phyloP scores from a whole-genome alignment of 306 rosid species.

The Lathyrus sativus region DNA sequence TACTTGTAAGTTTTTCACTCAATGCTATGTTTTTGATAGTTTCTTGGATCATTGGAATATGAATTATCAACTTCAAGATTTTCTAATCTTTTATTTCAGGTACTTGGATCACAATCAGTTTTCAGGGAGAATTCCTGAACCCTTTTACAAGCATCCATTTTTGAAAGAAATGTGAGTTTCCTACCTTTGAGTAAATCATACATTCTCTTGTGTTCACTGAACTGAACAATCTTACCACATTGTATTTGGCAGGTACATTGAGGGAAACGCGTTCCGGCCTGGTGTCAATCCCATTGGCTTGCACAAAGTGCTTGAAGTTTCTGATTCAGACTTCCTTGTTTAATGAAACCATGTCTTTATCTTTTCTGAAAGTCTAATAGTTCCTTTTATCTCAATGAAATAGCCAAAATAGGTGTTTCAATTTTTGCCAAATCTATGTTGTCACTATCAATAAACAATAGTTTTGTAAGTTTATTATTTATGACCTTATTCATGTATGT shows the following conservation, averaged over 20 bases:
- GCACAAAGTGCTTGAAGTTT: slow-evolving; percentile 91
- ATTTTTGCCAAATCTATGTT: slow-evolving; percentile 38
- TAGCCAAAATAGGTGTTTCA: slow-evolving; percentile 47
- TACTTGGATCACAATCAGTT: slow-evolving; percentile 98
- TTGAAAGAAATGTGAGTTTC: slow-evolving; percentile 96
- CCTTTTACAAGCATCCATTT: slow-evolving; percentile 87
- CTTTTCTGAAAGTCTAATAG: slow-evolving; percentile 41
- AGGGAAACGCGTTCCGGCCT: slow-evolving; percentile 86
- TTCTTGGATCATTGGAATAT: slow-evolving; percentile 14
- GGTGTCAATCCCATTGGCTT: slow-evolving; percentile 82
- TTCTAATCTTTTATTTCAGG: slow-evolving; percentile 46
- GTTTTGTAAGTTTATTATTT: slow-evolving; percentile 11
- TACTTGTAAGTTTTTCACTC: slow-evolving; percentile 76
- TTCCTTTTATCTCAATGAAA: slow-evolving; percentile 47
- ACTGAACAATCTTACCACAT: slow-evolving; percentile 28
- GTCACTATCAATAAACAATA: slow-evolving; percentile 23
- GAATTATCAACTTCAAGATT: slow-evolving; percentile 1
- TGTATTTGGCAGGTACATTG: slow-evolving; percentile 62
- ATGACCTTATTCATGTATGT: slow-evolving; percentile 29
- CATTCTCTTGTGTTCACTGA: slow-evolving; percentile 17
- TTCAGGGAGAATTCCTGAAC: slow-evolving; percentile 88
- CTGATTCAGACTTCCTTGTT: slow-evolving; percentile 84
- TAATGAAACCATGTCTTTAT: slow-evolving; percentile 44
- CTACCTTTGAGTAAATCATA: background rate
- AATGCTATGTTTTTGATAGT: slow-evolving; percentile 7